These are phyloP conservation scores for Penicillium sp. DNA, from an alignment of 2,329 filamentous ascomycete species.

Conservation along the genomic window DNA sequence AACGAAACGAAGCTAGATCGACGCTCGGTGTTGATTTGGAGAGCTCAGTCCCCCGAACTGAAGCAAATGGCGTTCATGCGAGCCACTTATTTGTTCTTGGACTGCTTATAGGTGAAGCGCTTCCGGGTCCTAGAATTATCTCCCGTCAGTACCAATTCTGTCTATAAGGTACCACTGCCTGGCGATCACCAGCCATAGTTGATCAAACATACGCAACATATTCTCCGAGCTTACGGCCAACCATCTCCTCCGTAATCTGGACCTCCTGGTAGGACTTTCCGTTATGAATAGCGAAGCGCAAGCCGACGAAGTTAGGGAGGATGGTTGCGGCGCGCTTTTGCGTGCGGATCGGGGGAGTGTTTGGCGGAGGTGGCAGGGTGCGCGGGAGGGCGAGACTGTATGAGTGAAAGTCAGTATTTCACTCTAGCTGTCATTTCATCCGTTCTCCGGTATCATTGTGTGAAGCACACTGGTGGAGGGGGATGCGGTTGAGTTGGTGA, in stretches of 20 bases:
- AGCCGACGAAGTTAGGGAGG: slow-evolving; percentile 86
- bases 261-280: slow-evolving; percentile 85
- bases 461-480: not conserved
- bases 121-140: slow-evolving; percentile 63
- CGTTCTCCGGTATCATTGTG: not conserved
- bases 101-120: slow-evolving; percentile 69
- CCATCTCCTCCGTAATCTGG: slow-evolving; percentile 91
- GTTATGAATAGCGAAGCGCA: slow-evolving; percentile 90
- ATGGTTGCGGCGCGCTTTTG: slow-evolving; percentile 88
- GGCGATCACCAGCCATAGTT: not conserved
- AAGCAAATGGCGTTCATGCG: not conserved
- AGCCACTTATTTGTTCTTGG: slow-evolving; percentile 66
- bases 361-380: slow-evolving; percentile 60
- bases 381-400: slow-evolving; percentile 47
- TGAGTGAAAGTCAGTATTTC: slow-evolving; percentile 6
- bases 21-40: not conserved
- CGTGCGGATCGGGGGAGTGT: slow-evolving; percentile 75
- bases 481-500: not conserved
- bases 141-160: not conserved
- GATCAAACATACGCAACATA: slow-evolving; percentile 74
- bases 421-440: not conserved
- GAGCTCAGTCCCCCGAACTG: not conserved
- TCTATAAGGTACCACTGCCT: not conserved
- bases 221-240: slow-evolving; percentile 91
- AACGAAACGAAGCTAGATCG: not conserved